Conservation (phyloP, 2,329 filamentous ascomycete genomes). For the Pestalotiopsis sp. region DNA sequence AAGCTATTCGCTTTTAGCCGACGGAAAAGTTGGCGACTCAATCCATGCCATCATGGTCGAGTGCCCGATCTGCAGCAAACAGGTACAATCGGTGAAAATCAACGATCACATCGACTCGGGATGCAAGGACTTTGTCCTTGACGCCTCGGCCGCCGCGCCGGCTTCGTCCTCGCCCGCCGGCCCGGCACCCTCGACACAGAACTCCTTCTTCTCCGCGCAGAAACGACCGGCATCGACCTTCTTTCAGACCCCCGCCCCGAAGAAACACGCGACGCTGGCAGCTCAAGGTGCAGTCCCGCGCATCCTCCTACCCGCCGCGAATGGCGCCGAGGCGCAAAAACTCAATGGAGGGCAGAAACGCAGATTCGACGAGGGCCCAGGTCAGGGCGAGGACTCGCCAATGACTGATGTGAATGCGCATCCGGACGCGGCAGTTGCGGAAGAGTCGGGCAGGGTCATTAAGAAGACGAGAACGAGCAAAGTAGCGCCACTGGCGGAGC, state of each 20-base stretch:
- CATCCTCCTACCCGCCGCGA: slow-evolving; percentile 36
- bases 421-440: slow-evolving; percentile 21
- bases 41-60: slow-evolving; percentile 55
- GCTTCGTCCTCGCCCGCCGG: slow-evolving; percentile 36
- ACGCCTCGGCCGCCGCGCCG: slow-evolving; percentile 37
- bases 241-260: slow-evolving; percentile 64
- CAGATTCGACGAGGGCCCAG: slow-evolving; percentile 58
- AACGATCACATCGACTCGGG: slow-evolving; percentile 89
- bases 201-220: slow-evolving; percentile 40
- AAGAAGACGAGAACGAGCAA: slow-evolving; percentile 73
- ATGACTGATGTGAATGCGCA: slow-evolving; percentile 26
- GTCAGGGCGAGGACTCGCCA: slow-evolving; percentile 33
- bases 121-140: slow-evolving; percentile 70
- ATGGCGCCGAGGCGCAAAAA: slow-evolving; percentile 32
- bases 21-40: neutral
- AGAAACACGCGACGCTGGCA: slow-evolving; percentile 47
- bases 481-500: slow-evolving; percentile 85
- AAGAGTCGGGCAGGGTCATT: slow-evolving; percentile 42
- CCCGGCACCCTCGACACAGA: slow-evolving; percentile 37
- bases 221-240: slow-evolving; percentile 61
- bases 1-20: neutral
- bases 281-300: slow-evolving; percentile 27
- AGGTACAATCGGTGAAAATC: slow-evolving; percentile 74
- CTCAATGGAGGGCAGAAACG: slow-evolving; percentile 50
- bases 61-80: slow-evolving; percentile 81